These are phyloP conservation scores for Clarireedia paspali DNA, from an alignment of 2,329 filamentous ascomycete species.

Conservation along the genomic window DNA sequence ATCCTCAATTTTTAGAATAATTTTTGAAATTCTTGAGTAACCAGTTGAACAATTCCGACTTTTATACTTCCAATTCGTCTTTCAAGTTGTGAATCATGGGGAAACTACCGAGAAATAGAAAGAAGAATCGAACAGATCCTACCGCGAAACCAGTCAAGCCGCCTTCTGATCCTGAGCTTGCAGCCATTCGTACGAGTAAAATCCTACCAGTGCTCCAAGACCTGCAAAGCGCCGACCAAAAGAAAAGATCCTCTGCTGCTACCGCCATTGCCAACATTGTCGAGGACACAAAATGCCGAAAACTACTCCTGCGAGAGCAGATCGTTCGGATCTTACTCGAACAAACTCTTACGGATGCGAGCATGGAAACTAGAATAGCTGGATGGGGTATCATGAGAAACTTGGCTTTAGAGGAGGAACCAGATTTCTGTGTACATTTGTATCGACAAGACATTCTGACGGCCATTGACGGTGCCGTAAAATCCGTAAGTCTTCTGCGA, in stretches of 20 bases:
- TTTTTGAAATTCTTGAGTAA: background rate
- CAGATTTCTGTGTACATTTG: constrained; percentile 59
- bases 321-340: constrained; percentile 55
- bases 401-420: constrained; percentile 54
- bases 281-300: constrained; percentile 53
- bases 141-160: constrained; percentile 51
- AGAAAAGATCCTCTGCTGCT: constrained; percentile 51
- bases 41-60: background rate
- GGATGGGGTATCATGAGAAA: constrained; percentile 61
- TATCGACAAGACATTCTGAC: constrained; percentile 54
- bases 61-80: background rate
- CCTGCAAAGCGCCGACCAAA: constrained; percentile 50
- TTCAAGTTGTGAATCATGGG: constrained; percentile 38
- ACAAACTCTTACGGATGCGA: constrained; percentile 56
- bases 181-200: constrained; percentile 53
- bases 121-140: constrained; percentile 45
- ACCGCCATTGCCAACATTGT: constrained; percentile 54
- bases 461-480: constrained; percentile 49
- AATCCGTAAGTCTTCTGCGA: constrained; percentile 36
- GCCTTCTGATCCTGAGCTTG: constrained; percentile 55
- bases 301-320: constrained; percentile 58
- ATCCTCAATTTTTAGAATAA: background rate
- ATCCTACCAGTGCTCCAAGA: constrained; percentile 57
- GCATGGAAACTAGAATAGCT: constrained; percentile 54
- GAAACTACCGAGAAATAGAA: constrained; percentile 50